Conservation (phyloP, 2,329 filamentous ascomycete species). For the Pseudogymnoascus sp. region DNA sequence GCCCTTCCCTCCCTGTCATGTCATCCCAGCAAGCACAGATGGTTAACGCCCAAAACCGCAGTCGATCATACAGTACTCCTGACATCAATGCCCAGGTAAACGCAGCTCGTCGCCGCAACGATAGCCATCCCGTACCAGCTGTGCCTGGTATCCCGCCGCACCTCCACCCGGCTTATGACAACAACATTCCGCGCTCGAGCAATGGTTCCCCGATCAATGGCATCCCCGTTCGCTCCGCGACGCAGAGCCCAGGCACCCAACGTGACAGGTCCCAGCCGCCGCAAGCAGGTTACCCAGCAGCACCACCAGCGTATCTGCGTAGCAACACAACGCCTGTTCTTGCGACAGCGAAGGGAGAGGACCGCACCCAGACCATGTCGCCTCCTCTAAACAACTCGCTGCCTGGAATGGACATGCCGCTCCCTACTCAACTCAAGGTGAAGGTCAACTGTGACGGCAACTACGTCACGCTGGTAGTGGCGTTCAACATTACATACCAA, state of each 20-base stretch:
- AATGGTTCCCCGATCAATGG: constrained; percentile 67
- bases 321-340: constrained; percentile 20
- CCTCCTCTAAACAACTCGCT: constrained; percentile 31
- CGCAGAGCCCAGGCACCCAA: constrained; percentile 61
- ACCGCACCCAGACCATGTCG: constrained; percentile 35
- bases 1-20: constrained; percentile 74
- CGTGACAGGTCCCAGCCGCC: constrained; percentile 46
- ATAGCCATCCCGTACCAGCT: constrained; percentile 44
- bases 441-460: constrained; percentile 90
- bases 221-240: constrained; percentile 58
- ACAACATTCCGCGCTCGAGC: constrained; percentile 66
- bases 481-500: constrained; percentile 90
- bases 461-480: constrained; percentile 91
- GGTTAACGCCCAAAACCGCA: constrained; percentile 50
- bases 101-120: constrained; percentile 43
- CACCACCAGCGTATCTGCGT: constrained; percentile 29
- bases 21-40: constrained; percentile 45
- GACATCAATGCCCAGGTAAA: constrained; percentile 68
- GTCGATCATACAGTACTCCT: constrained; percentile 88
- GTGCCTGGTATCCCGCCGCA: constrained; percentile 72
- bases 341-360: constrained; percentile 24
- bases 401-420: constrained; percentile 37
- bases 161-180: constrained; percentile 49
- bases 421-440: constrained; percentile 78
- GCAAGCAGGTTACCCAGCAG: constrained; percentile 43